phyloP scores from a whole-genome alignment of 1,284 basidiomycete genomes.

The Volvariella surrecta region DNA sequence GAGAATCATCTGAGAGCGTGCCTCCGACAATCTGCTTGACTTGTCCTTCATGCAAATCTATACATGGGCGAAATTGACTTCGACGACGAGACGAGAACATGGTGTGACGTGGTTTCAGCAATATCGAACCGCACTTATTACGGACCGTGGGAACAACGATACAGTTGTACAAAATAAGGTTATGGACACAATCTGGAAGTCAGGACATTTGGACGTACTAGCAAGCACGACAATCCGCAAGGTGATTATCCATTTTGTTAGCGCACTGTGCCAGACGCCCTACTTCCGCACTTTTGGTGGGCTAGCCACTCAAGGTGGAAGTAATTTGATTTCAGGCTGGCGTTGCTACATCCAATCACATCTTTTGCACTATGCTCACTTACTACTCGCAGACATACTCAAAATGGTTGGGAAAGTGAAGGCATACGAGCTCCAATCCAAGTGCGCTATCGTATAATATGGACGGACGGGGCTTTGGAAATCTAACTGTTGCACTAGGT shows the following conservation, averaged over 20 bases:
- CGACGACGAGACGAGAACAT: conserved; percentile 19
- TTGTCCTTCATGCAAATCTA: conserved; percentile 90
- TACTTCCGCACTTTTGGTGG: background rate
- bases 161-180: conserved; percentile 36
- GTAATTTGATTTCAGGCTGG: too few species aligned
- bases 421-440: conserved; percentile 97
- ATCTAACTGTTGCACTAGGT: conserved; percentile 42
- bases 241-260: conserved; percentile 20
- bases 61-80: conserved; percentile 84
- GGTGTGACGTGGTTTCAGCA: background rate
- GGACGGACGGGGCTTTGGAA: conserved; percentile 1
- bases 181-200: conserved; percentile 22
- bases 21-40: conserved; percentile 99
- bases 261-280: background rate
- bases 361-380: background rate
- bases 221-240: conserved; percentile 29
- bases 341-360: too few species aligned
- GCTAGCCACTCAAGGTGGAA: too few species aligned
- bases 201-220: conserved; percentile 10
- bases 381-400: conserved; percentile 20
- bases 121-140: background rate
- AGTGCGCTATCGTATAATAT: conserved; percentile 46
- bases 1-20: conserved; percentile 67
- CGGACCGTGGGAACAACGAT: conserved; percentile 27
- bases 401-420: conserved; percentile 87